These are phyloP conservation scores for Pythium pyrilobum DNA, from an alignment of 352 stramenopile species.

Conservation along the genomic window DNA sequence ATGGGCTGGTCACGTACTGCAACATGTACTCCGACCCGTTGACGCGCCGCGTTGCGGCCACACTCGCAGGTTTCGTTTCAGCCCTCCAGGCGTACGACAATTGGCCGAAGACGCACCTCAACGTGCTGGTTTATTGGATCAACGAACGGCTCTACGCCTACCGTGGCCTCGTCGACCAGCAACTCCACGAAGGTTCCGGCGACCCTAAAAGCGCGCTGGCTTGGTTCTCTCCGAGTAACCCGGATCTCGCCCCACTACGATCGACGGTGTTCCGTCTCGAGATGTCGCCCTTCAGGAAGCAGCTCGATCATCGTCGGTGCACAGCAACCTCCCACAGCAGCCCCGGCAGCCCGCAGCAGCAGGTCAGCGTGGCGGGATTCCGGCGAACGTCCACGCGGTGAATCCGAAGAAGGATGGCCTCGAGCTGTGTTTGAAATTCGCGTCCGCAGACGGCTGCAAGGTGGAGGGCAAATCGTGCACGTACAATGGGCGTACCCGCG, in stretches of 20 bases:
- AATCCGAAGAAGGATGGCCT: background rate
- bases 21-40: background rate
- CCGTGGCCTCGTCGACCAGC: background rate
- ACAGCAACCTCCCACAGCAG: background rate
- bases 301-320: background rate
- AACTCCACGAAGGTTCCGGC: background rate
- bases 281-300: background rate
- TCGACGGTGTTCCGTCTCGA: background rate
- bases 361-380: background rate
- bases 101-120: conserved; percentile 1
- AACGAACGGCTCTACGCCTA: background rate
- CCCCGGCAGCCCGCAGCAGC: background rate
- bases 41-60: background rate
- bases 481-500: background rate
- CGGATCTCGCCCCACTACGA: background rate
- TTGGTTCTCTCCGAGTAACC: conserved; percentile 3
- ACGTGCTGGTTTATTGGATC: conserved; percentile 1
- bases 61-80: background rate
- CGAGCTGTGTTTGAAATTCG: background rate
- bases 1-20: conserved; percentile 1
- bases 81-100: background rate
- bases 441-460: background rate
- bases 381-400: background rate
- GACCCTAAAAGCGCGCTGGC: background rate
- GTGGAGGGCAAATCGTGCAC: background rate